Base-by-base conservation (phyloP, 257 asterid genomes). In the Lithospermum erythrorhizon region DNA sequence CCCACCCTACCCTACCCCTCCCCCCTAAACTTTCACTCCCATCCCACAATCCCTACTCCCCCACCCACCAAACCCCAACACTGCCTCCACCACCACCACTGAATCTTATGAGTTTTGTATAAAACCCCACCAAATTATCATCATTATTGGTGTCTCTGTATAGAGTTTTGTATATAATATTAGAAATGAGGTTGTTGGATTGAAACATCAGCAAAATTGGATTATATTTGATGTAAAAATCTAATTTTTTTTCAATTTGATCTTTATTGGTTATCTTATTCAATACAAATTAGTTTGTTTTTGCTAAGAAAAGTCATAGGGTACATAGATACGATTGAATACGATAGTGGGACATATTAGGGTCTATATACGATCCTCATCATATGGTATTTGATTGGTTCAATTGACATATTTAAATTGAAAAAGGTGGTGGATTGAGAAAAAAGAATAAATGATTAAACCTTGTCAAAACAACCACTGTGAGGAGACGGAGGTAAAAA, bases 131-230 rank as follows among this genome's bases (percentile, higher is more conserved):
- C n/a, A n/a, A n/a, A n/a, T n/a, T n/a, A n/a, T n/a, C 57, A 22
- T 22, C 67, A 81, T 84, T 86, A 84, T 84, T 86, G 91, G 84
- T 89, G 94, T 79, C 94, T 72, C 68, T 74, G 53, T n/a, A 74
- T 80, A 79, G 82, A 79, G 68, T 80, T 81, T 15, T 20, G 81
- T 82, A 68, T 79, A 72, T 73, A n/a, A 30, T 76, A 65, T 70
- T 77, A 68, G 72, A 63, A 73, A 68, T 76, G 65, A 79, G 68
- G 70, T 75, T 70, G 76, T 74, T 77, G 78, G 75, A 60, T 78
- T 85, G 64, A 79, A 74, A 52, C 65, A 67, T 73, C 68, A 76
- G 55, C 75, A 65, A 54, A 76, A 75, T 69, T 57, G 79, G 41
- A 74, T 81, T 56, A 74, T 76, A 57, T 72, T 77, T 41, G 16